Conservation (phyloP, 2,329 filamentous ascomycete species). For the Elsinoe arachidis region DNA sequence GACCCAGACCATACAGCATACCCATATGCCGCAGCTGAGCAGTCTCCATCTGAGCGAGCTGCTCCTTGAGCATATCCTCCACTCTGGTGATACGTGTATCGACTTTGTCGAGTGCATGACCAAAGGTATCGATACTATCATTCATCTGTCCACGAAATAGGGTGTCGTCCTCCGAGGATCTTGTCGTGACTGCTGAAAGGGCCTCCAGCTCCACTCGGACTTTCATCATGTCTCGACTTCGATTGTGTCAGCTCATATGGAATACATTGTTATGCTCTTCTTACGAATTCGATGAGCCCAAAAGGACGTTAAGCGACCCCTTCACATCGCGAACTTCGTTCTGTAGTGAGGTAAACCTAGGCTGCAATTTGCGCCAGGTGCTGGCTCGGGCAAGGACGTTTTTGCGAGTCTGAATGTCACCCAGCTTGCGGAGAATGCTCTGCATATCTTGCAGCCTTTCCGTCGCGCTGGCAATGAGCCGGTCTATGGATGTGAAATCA, state of each 20-base stretch:
- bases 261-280: slow-evolving; percentile 11
- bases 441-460: slow-evolving; percentile 23
- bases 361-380: slow-evolving; percentile 22
- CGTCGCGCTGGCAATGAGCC: slow-evolving; percentile 22
- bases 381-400: slow-evolving; percentile 13
- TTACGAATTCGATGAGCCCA: slow-evolving; percentile 26
- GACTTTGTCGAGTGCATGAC: slow-evolving; percentile 16
- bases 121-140: slow-evolving; percentile 12
- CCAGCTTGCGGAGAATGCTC: slow-evolving; percentile 19
- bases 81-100: slow-evolving; percentile 24
- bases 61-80: slow-evolving; percentile 22
- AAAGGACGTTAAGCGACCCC: slow-evolving; percentile 24
- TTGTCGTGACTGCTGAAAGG: slow-evolving; percentile 21
- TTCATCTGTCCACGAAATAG: slow-evolving; percentile 21
- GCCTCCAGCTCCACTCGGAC: slow-evolving; percentile 20
- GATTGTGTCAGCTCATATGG: not conserved
- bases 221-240: slow-evolving; percentile 22
- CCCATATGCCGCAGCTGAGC: slow-evolving; percentile 23
- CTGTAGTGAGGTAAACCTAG: slow-evolving; percentile 22
- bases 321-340: slow-evolving; percentile 24
- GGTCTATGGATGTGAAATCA: slow-evolving; percentile 13
- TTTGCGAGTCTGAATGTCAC: slow-evolving; percentile 15
- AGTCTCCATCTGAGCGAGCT: slow-evolving; percentile 20
- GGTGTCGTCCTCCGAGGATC: slow-evolving; percentile 20
- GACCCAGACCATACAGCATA: slow-evolving; percentile 17